phyloP scores from a whole-genome alignment of 1,284 basidiomycete species.

The Hymenochaete sp. region DNA sequence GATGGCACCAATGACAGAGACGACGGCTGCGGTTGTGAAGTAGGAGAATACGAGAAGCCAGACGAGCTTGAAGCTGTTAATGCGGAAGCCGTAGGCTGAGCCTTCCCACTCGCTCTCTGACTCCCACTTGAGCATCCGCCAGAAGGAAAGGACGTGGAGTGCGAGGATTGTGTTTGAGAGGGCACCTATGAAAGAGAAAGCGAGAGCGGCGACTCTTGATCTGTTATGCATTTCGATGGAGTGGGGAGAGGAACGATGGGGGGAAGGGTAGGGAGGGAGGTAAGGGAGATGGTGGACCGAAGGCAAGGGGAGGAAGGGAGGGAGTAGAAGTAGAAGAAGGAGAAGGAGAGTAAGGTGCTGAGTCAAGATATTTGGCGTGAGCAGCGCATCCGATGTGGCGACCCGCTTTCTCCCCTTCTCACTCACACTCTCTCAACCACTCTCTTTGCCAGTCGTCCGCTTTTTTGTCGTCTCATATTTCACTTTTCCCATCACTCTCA shows the following conservation, averaged over 20 bases:
- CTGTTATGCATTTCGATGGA: constrained; percentile 7
- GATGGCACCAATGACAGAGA: constrained; percentile 53
- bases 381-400: too few species aligned
- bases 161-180: constrained; percentile 47
- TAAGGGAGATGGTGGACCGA: too few species aligned
- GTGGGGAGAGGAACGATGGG: neutral
- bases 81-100: constrained; percentile 45
- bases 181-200: constrained; percentile 47
- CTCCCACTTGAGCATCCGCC: constrained; percentile 58
- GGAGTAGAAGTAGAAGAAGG: constrained; percentile 3
- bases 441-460: too few species aligned
- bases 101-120: constrained; percentile 66
- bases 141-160: constrained; percentile 45
- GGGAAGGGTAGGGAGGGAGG: neutral
- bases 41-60: constrained; percentile 60
- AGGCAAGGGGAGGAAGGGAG: neutral
- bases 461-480: too few species aligned
- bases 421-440: too few species aligned
- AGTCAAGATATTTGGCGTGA: too few species aligned
- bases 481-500: too few species aligned
- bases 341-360: constrained; percentile 7
- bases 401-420: too few species aligned
- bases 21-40: constrained; percentile 51
- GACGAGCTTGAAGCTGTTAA: constrained; percentile 53
- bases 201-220: constrained; percentile 44